Evolutionary conservation across 768 basidiomycete genomes (phyloP).

Genomic region (Tulasnella sp.): DNA sequence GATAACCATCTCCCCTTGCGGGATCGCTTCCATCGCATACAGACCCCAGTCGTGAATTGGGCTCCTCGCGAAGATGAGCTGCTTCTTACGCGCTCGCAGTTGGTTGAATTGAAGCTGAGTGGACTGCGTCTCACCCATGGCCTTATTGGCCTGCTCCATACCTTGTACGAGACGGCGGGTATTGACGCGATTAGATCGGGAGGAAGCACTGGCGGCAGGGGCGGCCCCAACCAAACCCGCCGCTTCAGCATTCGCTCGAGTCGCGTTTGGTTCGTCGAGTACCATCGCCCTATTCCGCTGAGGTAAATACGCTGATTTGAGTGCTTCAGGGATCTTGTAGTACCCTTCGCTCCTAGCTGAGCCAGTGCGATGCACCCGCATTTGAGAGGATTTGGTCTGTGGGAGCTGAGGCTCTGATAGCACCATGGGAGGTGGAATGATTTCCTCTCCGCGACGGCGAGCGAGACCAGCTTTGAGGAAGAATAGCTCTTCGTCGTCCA

Average conservation of each 20-base stretch:
- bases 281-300: slow-evolving; percentile 39
- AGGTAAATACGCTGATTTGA: slow-evolving; percentile 86
- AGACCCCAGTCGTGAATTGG: slow-evolving; percentile 98
- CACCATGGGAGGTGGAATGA: slow-evolving; percentile 23
- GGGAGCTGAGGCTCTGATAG: slow-evolving; percentile 33
- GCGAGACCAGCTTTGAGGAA: slow-evolving; percentile 52
- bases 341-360: slow-evolving; percentile 90
- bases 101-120: slow-evolving; percentile 86
- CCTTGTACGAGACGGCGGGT: slow-evolving; percentile 86
- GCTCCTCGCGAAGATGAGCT: slow-evolving; percentile 85
- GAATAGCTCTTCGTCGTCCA: slow-evolving; percentile 86
- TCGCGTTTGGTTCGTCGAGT: slow-evolving; percentile 34
- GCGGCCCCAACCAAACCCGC: neutral
- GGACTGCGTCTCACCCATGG: slow-evolving; percentile 55
- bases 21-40: slow-evolving; percentile 95
- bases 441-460: slow-evolving; percentile 27
- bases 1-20: slow-evolving; percentile 95
- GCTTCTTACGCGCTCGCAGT: slow-evolving; percentile 95
- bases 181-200: slow-evolving; percentile 84
- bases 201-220: slow-evolving; percentile 50
- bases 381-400: slow-evolving; percentile 25
- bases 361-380: slow-evolving; percentile 71
- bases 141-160: slow-evolving; percentile 80
- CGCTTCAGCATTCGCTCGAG: slow-evolving; percentile 28
- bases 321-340: slow-evolving; percentile 86